These are phyloP conservation scores for Tirmania nivea DNA, from an alignment of 495 filamentous ascomycete genomes.

Conservation along the genomic window DNA sequence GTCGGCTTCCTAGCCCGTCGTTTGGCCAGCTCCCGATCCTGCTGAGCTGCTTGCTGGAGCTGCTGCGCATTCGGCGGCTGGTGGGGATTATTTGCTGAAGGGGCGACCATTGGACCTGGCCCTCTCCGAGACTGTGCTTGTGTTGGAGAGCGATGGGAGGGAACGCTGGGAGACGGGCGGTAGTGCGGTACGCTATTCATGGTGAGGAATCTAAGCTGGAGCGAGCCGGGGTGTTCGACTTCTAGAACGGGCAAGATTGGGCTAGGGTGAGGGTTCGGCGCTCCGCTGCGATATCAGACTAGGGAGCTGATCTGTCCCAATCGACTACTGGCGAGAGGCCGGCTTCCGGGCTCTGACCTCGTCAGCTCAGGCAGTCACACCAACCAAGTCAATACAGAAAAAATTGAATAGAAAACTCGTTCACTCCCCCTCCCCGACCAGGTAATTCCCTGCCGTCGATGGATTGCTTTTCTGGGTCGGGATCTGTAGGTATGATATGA, in stretches of 20 bases:
- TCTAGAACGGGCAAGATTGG: neutral
- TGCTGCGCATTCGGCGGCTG: constrained; percentile 20
- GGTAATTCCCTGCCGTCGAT: too few species aligned
- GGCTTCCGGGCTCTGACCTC: too few species aligned
- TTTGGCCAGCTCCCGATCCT: constrained; percentile 43
- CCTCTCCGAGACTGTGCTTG: constrained; percentile 12
- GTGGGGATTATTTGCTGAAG: constrained; percentile 26
- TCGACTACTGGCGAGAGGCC: too few species aligned
- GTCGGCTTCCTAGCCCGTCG: constrained; percentile 69
- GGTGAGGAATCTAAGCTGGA: neutral
- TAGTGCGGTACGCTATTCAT: neutral
- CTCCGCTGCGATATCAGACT: neutral
- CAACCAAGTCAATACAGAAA: too few species aligned
- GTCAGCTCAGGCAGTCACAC: too few species aligned
- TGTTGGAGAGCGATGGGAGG: neutral
- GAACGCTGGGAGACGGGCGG: neutral
- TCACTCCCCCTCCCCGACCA: too few species aligned
- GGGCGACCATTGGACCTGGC: constrained; percentile 35
- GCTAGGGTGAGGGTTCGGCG: neutral
- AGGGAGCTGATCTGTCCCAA: neutral
- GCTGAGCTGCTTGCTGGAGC: constrained; percentile 31
- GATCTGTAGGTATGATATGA: too few species aligned
- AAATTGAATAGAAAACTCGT: too few species aligned
- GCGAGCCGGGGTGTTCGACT: neutral
- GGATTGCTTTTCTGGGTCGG: too few species aligned